These are phyloP conservation scores for Kalmusia sp. DNA, from an alignment of 2,329 filamentous ascomycete genomes.

Conservation along the genomic window DNA sequence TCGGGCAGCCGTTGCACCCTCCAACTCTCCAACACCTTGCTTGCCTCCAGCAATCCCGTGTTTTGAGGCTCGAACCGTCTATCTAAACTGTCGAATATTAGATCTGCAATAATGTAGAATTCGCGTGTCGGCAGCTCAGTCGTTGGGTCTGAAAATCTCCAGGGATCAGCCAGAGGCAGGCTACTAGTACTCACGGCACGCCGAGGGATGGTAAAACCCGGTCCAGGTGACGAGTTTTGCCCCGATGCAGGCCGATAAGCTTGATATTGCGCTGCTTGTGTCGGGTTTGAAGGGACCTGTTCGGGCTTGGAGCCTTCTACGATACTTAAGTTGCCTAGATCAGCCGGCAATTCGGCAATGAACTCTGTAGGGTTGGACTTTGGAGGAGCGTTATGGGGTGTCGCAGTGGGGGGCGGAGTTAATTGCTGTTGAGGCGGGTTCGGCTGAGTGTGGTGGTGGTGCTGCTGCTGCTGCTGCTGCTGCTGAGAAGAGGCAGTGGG, in stretches of 20 bases:
- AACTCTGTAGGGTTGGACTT: constrained; percentile 33
- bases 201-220: constrained; percentile 35
- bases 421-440: constrained; percentile 10
- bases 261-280: constrained; percentile 31
- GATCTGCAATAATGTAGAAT: constrained; percentile 44
- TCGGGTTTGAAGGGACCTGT: constrained; percentile 7
- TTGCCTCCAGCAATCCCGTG: constrained; percentile 42
- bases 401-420: constrained; percentile 20
- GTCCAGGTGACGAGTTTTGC: constrained; percentile 24
- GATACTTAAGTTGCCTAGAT: constrained; percentile 35
- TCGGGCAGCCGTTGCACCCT: constrained; percentile 31
- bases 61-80: constrained; percentile 43
- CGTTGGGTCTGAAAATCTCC: constrained; percentile 40
- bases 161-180: constrained; percentile 39
- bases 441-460: constrained; percentile 8
- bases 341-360: constrained; percentile 43
- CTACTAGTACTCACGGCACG: constrained; percentile 36
- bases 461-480: constrained; percentile 17
- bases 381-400: constrained; percentile 11
- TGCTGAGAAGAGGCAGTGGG: constrained; percentile 16
- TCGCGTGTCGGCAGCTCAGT: constrained; percentile 44
- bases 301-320: constrained; percentile 20
- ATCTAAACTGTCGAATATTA: constrained; percentile 43
- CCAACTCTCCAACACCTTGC: constrained; percentile 42
- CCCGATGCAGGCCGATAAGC: constrained; percentile 31